Percentiles rank a stretch among this genome's conserved stretches.
These are phyloP conservation scores for Alternaria sp. DNA, from an alignment of 2,329 filamentous ascomycete species.

Conservation along the genomic window DNA sequence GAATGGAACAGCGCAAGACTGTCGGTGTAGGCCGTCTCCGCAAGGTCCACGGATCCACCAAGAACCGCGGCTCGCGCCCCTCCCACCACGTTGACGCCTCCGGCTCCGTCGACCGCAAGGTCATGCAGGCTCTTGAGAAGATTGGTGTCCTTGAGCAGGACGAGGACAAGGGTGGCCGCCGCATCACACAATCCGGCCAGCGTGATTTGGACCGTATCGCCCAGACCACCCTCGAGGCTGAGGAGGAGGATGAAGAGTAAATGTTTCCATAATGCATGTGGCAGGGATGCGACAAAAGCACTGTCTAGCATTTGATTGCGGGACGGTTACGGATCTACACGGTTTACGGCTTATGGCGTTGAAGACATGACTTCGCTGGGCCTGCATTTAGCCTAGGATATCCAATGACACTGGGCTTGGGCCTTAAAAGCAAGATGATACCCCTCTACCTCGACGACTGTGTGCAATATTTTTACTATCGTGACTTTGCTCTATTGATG, in stretches of 20 bases:
- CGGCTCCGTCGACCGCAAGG: slow-evolving; percentile 95
- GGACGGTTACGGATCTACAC: slow-evolving; percentile 38
- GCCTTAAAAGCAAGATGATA: slow-evolving; percentile 45
- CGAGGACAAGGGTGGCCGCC: slow-evolving; percentile 97
- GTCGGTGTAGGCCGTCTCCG: slow-evolving; percentile 97
- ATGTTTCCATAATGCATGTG: slow-evolving; percentile 16
- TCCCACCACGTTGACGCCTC: slow-evolving; percentile 95
- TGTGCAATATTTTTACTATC: neutral
- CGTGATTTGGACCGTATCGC: slow-evolving; percentile 90
- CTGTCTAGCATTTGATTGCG: slow-evolving; percentile 38
- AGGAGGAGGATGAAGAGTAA: slow-evolving; percentile 57
- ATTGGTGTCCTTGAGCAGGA: slow-evolving; percentile 97
- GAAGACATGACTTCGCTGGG: slow-evolving; percentile 40
- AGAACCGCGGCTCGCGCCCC: slow-evolving; percentile 94
- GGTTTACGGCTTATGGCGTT: slow-evolving; percentile 51
- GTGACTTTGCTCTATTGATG: neutral
- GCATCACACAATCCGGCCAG: slow-evolving; percentile 98
- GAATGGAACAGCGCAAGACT: slow-evolving; percentile 75
- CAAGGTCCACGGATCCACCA: slow-evolving; percentile 89
- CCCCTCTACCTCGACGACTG: slow-evolving; percentile 15
- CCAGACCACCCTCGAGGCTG: slow-evolving; percentile 60
- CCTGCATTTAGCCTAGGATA: slow-evolving; percentile 43
- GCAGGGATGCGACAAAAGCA: slow-evolving; percentile 16
- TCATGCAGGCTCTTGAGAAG: slow-evolving; percentile 98
- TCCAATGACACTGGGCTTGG: slow-evolving; percentile 44